Evolutionary conservation across 441 rosid species (phyloP), one percentile per base, ranked within the genome.

Genomic region (Viola pubescens): DNA sequence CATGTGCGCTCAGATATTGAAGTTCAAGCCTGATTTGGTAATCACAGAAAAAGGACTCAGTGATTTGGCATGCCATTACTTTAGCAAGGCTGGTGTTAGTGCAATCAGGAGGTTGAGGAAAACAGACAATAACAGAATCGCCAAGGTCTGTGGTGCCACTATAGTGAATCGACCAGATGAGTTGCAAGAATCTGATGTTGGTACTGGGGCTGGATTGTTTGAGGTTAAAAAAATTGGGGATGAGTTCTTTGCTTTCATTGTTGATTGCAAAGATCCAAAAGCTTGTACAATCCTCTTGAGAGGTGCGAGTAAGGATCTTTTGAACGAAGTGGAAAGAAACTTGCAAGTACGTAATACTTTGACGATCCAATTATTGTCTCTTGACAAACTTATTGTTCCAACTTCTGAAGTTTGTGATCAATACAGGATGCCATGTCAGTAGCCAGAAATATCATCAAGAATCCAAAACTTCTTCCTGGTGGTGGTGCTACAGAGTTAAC

Each of bases 271-370:
- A 73, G 96, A 91, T 45, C 98, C 98, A 2, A 86, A 89, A 64
- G 98, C 96, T 34, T 91, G 98, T 67, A 83, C 94, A 0, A 82
- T 91, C 43, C 96, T 91, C 60, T 57, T 89, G 68, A 83, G 96
- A 60, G 98, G 96, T 51, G 94, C 98, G 34, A 91, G 96, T 61
- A 91, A 92, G 86, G 98, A 92, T 81, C 89, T 91, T 26, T 75
- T 88, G 60, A 83, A 91, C 55, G 98, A 91, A 81, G 96, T 91
- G 49, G 95, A 91, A 79, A 85, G 98, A 72, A 91, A 88, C 73
- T 77, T 91, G 77, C 98, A 88, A 91, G 98, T 86, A 67, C 46
- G 26, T 62, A 58, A 44, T 59, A 26, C 4, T 54, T 42, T 60
- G 19, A n/a, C 39, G 4, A 56, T 57, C 52, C 51, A 16, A 19